These are phyloP conservation scores for Wickerhamiella allomyrinae DNA, from an alignment of 805 yeast genomes.

Conservation along the genomic window DNA sequence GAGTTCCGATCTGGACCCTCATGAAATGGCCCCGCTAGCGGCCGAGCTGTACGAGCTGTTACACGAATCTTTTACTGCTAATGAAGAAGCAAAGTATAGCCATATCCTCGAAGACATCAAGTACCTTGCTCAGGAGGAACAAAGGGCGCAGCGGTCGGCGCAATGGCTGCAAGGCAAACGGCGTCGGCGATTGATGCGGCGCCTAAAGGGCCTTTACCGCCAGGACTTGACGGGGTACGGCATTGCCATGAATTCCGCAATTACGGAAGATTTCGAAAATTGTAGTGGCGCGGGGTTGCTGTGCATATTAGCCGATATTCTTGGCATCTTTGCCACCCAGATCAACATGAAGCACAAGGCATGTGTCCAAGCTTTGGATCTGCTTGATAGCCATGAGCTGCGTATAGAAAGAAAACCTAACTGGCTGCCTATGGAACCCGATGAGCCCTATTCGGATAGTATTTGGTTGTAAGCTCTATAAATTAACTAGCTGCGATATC, in stretches of 20 bases:
- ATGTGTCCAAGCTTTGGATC: background rate
- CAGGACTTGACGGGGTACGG: background rate
- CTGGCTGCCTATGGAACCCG: background rate
- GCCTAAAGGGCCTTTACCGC: background rate
- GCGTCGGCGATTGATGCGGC: background rate
- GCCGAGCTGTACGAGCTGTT: background rate
- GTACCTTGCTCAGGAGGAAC: background rate
- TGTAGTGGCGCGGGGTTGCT: background rate
- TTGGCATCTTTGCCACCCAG: background rate
- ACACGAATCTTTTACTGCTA: background rate
- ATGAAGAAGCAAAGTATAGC: background rate
- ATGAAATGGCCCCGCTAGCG: background rate
- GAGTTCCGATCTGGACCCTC: background rate
- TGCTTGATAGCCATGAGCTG: background rate
- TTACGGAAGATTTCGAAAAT: background rate
- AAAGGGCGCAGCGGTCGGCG: background rate
- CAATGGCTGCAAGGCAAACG: background rate
- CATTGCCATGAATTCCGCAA: background rate
- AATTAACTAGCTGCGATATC: conserved; percentile 16
- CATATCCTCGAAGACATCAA: background rate
- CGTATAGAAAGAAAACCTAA: background rate
- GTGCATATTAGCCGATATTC: background rate
- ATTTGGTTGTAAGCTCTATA: background rate
- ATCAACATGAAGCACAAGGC: background rate
- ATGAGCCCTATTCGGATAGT: background rate